A percentile compares a stretch with the other conserved stretches of the same genome.
Conservation (phyloP, 2,329 filamentous ascomycete genomes). For the Verticillium zaregamsianum region DNA sequence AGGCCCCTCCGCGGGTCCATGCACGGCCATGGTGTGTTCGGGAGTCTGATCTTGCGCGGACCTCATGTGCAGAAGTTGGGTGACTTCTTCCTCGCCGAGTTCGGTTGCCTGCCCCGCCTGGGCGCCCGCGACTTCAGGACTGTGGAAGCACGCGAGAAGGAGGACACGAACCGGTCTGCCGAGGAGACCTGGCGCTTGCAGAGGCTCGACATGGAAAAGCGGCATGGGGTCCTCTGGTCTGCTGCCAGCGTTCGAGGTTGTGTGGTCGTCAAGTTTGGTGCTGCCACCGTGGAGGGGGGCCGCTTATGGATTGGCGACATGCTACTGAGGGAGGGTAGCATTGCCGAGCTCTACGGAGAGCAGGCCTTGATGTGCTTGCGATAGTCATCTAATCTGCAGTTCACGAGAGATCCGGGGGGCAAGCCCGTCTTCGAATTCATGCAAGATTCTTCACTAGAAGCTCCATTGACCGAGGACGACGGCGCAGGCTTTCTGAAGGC, state of each 20-base stretch:
- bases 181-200: slow-evolving; percentile 48
- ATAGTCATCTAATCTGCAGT: slow-evolving; percentile 21
- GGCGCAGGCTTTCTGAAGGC: too few relatives aligned
- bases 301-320: slow-evolving; percentile 75
- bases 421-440: background rate
- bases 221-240: slow-evolving; percentile 70
- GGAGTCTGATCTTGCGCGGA: slow-evolving; percentile 80
- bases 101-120: slow-evolving; percentile 72
- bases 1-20: slow-evolving; percentile 57
- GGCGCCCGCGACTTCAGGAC: slow-evolving; percentile 74
- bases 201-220: slow-evolving; percentile 55
- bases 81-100: slow-evolving; percentile 75
- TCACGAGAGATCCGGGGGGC: background rate
- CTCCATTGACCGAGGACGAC: too few relatives aligned
- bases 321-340: slow-evolving; percentile 68
- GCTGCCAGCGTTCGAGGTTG: slow-evolving; percentile 77
- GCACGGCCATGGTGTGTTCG: slow-evolving; percentile 72
- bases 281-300: slow-evolving; percentile 74
- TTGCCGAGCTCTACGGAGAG: slow-evolving; percentile 70
- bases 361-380: slow-evolving; percentile 73
- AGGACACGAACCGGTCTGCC: slow-evolving; percentile 30
- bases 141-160: slow-evolving; percentile 41
- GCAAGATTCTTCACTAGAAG: too few relatives aligned
- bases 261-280: slow-evolving; percentile 87
- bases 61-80: slow-evolving; percentile 62